Percentiles rank a stretch among this genome's conserved stretches.
phyloP scores from a whole-genome alignment of 371 early-diverging fungal genomes.

The Mucor racemosus region DNA sequence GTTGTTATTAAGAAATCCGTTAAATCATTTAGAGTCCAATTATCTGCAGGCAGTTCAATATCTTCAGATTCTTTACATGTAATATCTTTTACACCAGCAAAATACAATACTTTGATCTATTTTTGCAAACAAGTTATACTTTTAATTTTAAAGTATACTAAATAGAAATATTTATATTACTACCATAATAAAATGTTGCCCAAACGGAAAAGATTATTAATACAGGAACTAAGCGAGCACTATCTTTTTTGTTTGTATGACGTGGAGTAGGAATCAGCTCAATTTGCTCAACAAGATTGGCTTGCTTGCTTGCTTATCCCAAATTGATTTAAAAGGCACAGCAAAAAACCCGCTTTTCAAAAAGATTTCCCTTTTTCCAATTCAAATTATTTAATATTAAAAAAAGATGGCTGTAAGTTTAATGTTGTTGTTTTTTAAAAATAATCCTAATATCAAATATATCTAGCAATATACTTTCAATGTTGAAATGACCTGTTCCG shows the following conservation, averaged over 20 bases:
- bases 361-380: conserved; percentile 5
- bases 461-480: conserved; percentile 69
- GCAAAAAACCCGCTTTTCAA: neutral
- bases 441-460: neutral
- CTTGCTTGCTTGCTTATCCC: no score
- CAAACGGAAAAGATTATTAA: conserved; percentile 3
- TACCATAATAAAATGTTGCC: neutral
- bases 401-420: conserved; percentile 22
- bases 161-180: neutral
- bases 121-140: neutral
- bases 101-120: conserved; percentile 59
- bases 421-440: neutral
- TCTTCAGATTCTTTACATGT: conserved; percentile 46
- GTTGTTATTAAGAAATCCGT: conserved; percentile 35
- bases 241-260: conserved; percentile 3
- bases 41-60: conserved; percentile 37
- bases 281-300: conserved; percentile 5
- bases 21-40: conserved; percentile 33
- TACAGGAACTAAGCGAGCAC: neutral
- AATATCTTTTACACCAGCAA: conserved; percentile 68
- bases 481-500: conserved; percentile 84
- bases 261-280: neutral
- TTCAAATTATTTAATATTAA: neutral
- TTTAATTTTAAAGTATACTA: neutral
- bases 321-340: conserved; percentile 5